Percentiles rank a stretch among this genome's conserved stretches.
Evolutionary conservation across 2,329 filamentous ascomycete genomes (phyloP).

Genomic region (Fusarium sp.): DNA sequence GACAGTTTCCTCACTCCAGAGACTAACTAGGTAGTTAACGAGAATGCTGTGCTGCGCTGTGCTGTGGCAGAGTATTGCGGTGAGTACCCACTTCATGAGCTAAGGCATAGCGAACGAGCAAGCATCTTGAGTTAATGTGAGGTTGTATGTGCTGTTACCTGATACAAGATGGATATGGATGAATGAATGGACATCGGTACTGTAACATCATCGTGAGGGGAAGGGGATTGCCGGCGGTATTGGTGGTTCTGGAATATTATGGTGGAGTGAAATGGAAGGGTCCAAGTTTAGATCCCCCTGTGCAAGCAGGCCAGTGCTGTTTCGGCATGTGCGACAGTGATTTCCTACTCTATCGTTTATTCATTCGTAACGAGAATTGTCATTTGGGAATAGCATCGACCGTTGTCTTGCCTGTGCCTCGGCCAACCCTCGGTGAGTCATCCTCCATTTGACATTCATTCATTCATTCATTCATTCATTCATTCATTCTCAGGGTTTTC

Average conservation of each 20-base stretch:
- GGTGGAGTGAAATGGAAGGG: background rate
- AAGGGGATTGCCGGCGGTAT: constrained; percentile 19
- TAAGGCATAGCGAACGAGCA: background rate
- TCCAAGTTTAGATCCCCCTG: background rate
- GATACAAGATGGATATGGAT: constrained; percentile 5
- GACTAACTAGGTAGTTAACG: background rate
- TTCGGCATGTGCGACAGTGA: background rate
- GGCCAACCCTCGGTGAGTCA: constrained; percentile 19
- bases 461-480: background rate
- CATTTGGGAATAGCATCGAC: constrained; percentile 12
- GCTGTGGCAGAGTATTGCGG: constrained; percentile 25
- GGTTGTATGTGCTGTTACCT: constrained; percentile 29
- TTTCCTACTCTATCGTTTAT: background rate
- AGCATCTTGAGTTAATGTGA: constrained; percentile 1
- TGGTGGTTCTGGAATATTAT: constrained; percentile 1
- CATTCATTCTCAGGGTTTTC: no score
- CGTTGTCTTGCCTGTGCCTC: background rate
- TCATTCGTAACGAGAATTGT: background rate
- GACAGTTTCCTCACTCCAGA: background rate
- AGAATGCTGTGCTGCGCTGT: background rate
- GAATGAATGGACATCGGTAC: background rate
- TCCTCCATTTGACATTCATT: background rate
- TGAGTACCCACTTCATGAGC: constrained; percentile 23
- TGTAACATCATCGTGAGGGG: constrained; percentile 21
- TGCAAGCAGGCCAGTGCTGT: background rate